Base-by-base conservation (phyloP, 2,329 filamentous ascomycete genomes). In the Botrytis pseudocinerea region DNA sequence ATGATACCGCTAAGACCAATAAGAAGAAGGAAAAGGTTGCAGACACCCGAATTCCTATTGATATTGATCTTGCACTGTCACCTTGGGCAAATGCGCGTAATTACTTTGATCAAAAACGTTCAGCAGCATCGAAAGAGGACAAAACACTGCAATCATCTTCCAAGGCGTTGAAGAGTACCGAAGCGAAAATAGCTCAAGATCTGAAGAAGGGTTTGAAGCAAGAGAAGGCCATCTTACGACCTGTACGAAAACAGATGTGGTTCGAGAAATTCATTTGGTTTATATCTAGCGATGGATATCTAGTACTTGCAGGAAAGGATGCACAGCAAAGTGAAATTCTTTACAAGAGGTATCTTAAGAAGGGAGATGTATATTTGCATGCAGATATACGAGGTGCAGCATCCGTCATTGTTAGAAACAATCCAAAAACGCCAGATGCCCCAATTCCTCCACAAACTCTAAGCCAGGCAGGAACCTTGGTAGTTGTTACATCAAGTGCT, bases 211-310 rank as follows among this genome's bases (percentile, higher is more conserved):
- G 91, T 0, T 82, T 98, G 73, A 97, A 97, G 83, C 92, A 96
- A 80, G 96, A 98, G 82, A 98, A 97, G 81, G 91, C 94, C 32
- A 85, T 97, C 2, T 84, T 98, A 16, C 90, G 95, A 63, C 94
- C 92, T 0, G 91, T 97, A 14, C 89, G 96, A 72, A 92, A 91
- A 79, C 92, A 91, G 76, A 88, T 95, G 78, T 99, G 96, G 96
- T 99, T 98, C 77, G 96, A 99, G 80, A 99, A 99, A 82, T 99
- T 97, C 79, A 85, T 91, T 42, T 98, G 94, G 87, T 99, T 99
- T 83, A 89, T 98, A 77, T 98, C 95, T 0, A 97, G 94, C 0
- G 96, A 99, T 80, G 95, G 95, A 7, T 98, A 98, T 81, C 87
- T 99, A 9, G 93, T 98, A 0, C 87, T 99, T 25, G 95, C 91